phyloP scores from a whole-genome alignment of 768 basidiomycete genomes.

The Boletus sensibilis region DNA sequence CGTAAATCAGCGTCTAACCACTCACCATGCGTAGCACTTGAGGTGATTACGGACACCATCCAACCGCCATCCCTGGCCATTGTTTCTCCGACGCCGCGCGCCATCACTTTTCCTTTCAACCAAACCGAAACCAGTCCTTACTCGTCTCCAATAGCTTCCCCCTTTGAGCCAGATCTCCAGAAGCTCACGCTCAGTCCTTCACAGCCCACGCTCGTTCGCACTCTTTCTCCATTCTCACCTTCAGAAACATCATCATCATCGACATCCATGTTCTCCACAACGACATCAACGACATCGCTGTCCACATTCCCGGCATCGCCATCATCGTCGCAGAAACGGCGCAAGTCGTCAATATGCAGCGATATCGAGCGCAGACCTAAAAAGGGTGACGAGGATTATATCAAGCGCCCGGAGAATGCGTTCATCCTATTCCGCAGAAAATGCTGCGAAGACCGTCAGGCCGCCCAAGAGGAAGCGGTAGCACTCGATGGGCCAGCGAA shows the following conservation, averaged over 20 bases:
- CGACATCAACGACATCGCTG: conserved; percentile 33
- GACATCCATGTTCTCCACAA: conserved; percentile 42
- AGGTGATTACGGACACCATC: conserved; percentile 67
- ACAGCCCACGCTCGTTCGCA: conserved; percentile 37
- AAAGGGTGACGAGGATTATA: conserved; percentile 79
- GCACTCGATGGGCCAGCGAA: conserved; percentile 44
- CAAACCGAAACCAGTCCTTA: conserved; percentile 51
- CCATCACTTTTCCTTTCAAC: conserved; percentile 44
- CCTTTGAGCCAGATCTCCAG: conserved; percentile 70
- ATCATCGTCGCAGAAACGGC: conserved; percentile 46
- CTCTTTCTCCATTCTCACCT: conserved; percentile 42
- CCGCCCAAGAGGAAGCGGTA: conserved; percentile 48
- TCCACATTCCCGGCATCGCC: conserved; percentile 36
- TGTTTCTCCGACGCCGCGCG: conserved; percentile 62
- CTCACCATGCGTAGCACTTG: conserved; percentile 53
- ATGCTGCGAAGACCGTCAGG: conserved; percentile 71
- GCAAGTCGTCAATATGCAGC: conserved; percentile 50
- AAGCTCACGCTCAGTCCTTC: conserved; percentile 46
- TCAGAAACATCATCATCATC: conserved; percentile 34
- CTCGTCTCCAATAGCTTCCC: conserved; percentile 64
- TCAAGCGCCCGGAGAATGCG: conserved; percentile 82
- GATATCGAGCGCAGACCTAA: conserved; percentile 48
- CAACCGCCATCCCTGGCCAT: conserved; percentile 53
- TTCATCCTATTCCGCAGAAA: conserved; percentile 83
- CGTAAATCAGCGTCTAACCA: conserved; percentile 3